phyloP scores from a whole-genome alignment of 2,329 filamentous ascomycete genomes.

The Aspergillus amoenus region DNA sequence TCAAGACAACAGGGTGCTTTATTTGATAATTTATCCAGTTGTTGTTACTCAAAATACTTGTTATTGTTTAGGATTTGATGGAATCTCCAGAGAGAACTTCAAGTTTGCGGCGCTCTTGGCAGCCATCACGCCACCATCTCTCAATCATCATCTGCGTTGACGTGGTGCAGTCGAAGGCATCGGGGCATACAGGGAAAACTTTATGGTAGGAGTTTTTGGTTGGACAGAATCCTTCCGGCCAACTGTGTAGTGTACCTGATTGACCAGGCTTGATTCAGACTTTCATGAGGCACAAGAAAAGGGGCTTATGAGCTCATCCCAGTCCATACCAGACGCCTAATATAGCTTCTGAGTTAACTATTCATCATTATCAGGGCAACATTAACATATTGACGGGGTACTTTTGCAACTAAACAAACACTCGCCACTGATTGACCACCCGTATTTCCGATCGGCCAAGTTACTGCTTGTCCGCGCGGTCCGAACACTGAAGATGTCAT shows the following conservation, averaged over 20 bases:
- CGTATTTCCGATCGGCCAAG: not conserved
- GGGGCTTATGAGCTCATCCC: not conserved
- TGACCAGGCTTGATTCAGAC: not conserved
- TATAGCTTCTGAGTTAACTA: not conserved
- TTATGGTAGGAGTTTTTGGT: not conserved
- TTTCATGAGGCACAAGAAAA: not conserved
- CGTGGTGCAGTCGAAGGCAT: not conserved
- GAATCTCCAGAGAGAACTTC: not conserved
- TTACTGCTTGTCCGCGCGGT: not conserved
- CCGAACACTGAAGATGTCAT: slow-evolving; percentile 1
- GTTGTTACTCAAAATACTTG: too few relatives aligned
- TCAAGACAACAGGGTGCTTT: not conserved
- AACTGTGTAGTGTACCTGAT: not conserved
- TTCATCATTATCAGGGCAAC: not conserved
- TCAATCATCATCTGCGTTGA: not conserved
- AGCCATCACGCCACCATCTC: not conserved
- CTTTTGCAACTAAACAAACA: not conserved
- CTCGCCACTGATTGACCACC: slow-evolving; percentile 1
- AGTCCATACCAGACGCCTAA: not conserved
- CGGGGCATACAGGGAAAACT: not conserved
- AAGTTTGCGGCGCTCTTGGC: not conserved
- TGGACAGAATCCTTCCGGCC: not conserved
- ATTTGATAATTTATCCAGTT: not conserved
- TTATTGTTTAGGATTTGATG: not conserved
- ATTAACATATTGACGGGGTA: not conserved